Conservation (phyloP, 1,284 basidiomycete genomes). For the Cystobasidium sp. region DNA sequence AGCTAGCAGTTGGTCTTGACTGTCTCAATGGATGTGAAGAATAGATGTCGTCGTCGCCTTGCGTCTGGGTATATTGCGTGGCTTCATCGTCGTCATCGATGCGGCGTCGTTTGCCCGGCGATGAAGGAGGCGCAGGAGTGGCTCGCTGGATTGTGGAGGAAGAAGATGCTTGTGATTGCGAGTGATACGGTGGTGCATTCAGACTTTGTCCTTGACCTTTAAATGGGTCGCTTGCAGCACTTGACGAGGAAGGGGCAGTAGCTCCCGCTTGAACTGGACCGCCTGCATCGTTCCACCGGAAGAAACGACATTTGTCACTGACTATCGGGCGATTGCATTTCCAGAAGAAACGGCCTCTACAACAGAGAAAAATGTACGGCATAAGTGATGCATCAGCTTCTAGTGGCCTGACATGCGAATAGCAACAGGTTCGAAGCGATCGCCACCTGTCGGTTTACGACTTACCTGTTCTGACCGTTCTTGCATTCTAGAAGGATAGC, state of each 20-base stretch:
- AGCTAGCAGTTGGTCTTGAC: neutral
- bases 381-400: neutral
- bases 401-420: neutral
- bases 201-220: constrained; percentile 7
- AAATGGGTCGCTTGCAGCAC: neutral
- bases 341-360: constrained; percentile 38
- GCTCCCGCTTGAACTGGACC: neutral
- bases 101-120: constrained; percentile 34
- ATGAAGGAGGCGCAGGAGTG: constrained; percentile 15
- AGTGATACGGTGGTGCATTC: neutral
- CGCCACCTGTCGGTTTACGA: neutral
- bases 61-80: neutral
- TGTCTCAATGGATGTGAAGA: constrained; percentile 11
- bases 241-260: constrained; percentile 3
- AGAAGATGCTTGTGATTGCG: neutral
- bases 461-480: constrained; percentile 34
- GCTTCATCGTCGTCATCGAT: constrained; percentile 18
- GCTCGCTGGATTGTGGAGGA: constrained; percentile 21
- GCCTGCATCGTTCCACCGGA: constrained; percentile 33
- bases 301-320: constrained; percentile 35
- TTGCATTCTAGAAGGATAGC: constrained; percentile 24
- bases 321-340: constrained; percentile 29
- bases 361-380: neutral
- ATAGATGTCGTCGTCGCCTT: constrained; percentile 2
- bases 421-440: neutral